These are phyloP conservation scores for Cupressus sempervirens DNA, from an alignment of 75 land plant genomes.

Conservation along the genomic window DNA sequence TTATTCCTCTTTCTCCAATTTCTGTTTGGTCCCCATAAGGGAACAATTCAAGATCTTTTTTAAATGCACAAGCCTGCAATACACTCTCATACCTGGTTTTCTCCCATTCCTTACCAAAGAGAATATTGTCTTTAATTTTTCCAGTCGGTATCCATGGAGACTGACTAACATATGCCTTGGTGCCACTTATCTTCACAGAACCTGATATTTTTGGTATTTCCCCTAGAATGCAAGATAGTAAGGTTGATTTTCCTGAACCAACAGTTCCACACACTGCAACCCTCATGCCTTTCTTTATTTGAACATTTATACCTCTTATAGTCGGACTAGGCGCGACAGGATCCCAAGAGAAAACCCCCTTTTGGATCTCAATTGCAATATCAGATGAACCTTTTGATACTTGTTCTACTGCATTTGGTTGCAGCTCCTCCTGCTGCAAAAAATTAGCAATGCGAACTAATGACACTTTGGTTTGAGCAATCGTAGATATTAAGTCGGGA, in stretches of 20 bases:
- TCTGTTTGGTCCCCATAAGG: no score
- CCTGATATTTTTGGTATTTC: conserved; percentile 72
- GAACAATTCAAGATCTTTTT: conserved; percentile 61
- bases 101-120: no score
- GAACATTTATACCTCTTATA: conserved; percentile 45
- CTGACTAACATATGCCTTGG: conserved; percentile 83
- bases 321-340: conserved; percentile 32
- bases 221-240: no score
- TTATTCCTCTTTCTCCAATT: no score
- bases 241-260: no score
- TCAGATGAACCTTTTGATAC: conserved; percentile 29
- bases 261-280: no score
- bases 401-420: conserved; percentile 44
- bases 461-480: conserved; percentile 17
- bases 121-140: no score
- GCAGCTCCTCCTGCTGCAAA: conserved; percentile 69
- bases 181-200: conserved; percentile 58
- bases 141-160: conserved; percentile 84
- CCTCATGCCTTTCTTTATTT: conserved; percentile 46
- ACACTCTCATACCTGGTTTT: conserved; percentile 37
- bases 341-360: conserved; percentile 41
- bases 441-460: conserved; percentile 56
- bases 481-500: conserved; percentile 57
- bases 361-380: conserved; percentile 41
- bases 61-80: conserved; percentile 64